Conservation (phyloP, 257 asterid genomes). For the Ilex aquifolium region DNA sequence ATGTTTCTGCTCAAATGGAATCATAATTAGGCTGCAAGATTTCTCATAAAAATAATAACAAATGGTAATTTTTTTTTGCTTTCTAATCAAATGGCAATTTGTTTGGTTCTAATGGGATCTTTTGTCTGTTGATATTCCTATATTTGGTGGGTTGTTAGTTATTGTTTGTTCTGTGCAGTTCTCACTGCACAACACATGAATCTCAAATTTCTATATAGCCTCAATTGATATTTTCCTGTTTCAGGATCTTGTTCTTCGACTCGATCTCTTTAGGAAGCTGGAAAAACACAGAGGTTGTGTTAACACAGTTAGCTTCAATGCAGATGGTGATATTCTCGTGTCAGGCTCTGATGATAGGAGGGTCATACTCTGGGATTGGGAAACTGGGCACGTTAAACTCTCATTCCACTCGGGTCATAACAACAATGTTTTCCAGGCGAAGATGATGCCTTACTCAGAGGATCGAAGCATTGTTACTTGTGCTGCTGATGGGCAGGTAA, state of each 20-base stretch:
- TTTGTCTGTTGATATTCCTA: neutral
- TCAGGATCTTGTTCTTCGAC: slow-evolving; percentile 84
- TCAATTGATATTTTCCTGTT: slow-evolving; percentile 1
- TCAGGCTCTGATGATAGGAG: slow-evolving; percentile 90
- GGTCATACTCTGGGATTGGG: slow-evolving; percentile 96
- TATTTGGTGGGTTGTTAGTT: neutral
- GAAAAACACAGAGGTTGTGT: slow-evolving; percentile 83
- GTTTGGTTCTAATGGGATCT: neutral
- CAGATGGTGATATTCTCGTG: slow-evolving; percentile 61
- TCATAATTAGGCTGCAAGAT: too few relatives aligned
- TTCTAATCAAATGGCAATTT: neutral
- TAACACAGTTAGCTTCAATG: slow-evolving; percentile 74
- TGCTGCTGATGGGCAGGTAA: slow-evolving; percentile 97
- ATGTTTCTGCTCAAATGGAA: too few relatives aligned
- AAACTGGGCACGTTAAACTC: slow-evolving; percentile 53
- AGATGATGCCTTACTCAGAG: slow-evolving; percentile 70
- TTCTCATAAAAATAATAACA: too few relatives aligned
- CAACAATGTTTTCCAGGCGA: slow-evolving; percentile 89
- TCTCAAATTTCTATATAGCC: slow-evolving; percentile 7
- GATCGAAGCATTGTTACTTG: slow-evolving; percentile 84
- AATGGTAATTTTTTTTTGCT: too few relatives aligned
- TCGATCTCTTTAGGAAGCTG: slow-evolving; percentile 63
- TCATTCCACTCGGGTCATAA: slow-evolving; percentile 75
- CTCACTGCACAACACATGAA: neutral
- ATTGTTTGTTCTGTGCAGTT: neutral